Evolutionary conservation across 148 eudicot genomes (phyloP).

Genomic region (Nepenthes mirabilis): DNA sequence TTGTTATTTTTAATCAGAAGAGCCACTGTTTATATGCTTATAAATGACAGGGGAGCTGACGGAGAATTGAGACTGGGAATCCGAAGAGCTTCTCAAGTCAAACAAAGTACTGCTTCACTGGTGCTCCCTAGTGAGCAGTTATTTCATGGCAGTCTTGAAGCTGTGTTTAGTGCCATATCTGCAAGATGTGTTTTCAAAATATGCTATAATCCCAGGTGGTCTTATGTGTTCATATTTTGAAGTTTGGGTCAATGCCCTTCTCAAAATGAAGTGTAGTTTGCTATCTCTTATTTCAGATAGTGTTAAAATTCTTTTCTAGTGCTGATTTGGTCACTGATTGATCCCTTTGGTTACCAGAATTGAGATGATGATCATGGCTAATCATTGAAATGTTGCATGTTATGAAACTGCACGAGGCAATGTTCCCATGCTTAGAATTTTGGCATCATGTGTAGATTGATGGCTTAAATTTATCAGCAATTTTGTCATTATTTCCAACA

Average conservation of each 20-base stretch:
- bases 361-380: too few species aligned
- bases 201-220: constrained; percentile 87
- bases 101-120: constrained; percentile 26
- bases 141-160: constrained; percentile 22
- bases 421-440: too few species aligned
- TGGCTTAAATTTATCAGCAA: too few species aligned
- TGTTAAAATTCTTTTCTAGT: too few species aligned
- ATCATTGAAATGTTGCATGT: too few species aligned
- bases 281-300: too few species aligned
- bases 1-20: neutral
- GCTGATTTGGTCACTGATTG: neutral
- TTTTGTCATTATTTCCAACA: too few species aligned
- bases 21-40: neutral
- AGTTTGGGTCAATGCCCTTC: neutral
- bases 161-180: constrained; percentile 53
- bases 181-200: constrained; percentile 35
- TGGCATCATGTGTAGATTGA: too few species aligned
- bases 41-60: constrained; percentile 53
- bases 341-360: neutral
- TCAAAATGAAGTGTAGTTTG: too few species aligned
- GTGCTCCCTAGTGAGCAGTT: constrained; percentile 28
- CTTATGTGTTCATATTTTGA: neutral
- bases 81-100: constrained; percentile 68
- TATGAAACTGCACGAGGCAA: too few species aligned
- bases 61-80: constrained; percentile 86